Evolutionary conservation across 2,329 filamentous ascomycete species (phyloP), one percentile per base, ranked within the genome.

Genomic region (Phaeosphaeria sp.): DNA sequence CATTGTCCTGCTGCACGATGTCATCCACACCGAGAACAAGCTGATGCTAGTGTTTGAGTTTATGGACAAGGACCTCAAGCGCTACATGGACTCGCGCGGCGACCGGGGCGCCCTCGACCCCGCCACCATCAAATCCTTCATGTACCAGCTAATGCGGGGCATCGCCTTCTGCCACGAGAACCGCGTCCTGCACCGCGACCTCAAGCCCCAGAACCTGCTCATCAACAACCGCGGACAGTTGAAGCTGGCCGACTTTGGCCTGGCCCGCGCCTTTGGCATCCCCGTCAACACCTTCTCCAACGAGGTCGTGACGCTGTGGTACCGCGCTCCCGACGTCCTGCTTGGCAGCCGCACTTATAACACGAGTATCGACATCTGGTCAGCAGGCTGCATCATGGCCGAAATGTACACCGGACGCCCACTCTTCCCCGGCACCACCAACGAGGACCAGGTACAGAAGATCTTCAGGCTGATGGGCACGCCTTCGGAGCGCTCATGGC

Each of bases 281-380:
- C 94, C 94, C 0, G 94, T 98, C 72, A 98, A 98, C 76, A 98
- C 94, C 18, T 98, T 98, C 80, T 96, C 92, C 52, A 98, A 98
- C 77, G 94, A 98, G 79, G 94, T 98, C 56, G 94, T 98, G 44
- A 98, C 95, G 0, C 84, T 98, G 18, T 98, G 94, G 94, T 99
- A 99, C 78, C 91, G 95, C 44, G 95, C 95, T 0, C 95, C 95
- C 0, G 95, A 99, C 71, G 95, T 99, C 47, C 85, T 99, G 51
- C 86, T 99, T 46, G 95, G 95, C 52, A 95, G 91, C 71, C 85
- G 95, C 65, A 98, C 95, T 21, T 99, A 99, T 82, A 99, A 97
- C 80, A 99, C 95, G n/a, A 96, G 92, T 80, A 98, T 99, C 77
- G 95, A 99, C 73, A 98, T 99, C 75, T 99, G 95, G 95, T 97